Evolutionary conservation across 306 rosid genomes (phyloP), one percentile per base, ranked within the genome.

Genomic region (Sechiopsis laciniata): DNA sequence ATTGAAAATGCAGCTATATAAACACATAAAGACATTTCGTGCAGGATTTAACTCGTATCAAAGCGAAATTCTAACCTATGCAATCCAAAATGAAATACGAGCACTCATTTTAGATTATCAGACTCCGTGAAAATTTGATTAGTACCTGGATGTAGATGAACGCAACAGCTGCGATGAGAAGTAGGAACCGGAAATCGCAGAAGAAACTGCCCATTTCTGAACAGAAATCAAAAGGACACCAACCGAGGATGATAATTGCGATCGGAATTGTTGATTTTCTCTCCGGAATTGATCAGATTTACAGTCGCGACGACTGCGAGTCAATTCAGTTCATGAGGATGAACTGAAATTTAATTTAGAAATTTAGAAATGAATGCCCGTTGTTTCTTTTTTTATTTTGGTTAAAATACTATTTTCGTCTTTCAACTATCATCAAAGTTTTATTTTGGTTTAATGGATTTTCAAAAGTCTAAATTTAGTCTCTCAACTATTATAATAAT

Each of bases 141-240:
- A 22, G 35, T 6, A 92, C 97, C 96, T 93, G 98, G 78, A 93
- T 86, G 71, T 84, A 90, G 94, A 93, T 84, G 88, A 90, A 93
- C 68, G 84, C 87, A 46, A 61, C 84, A 20, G 97, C 94, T 13
- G 97, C 96, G 61, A 90, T 66, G 45, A 93, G 75, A 24, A 93
- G 91, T 63, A 90, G 91, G 75, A 93, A 77, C 65, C 98, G 96
- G 81, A 84, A 93, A 84, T 90, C 98, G 79, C 94, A 90, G 67
- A 83, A 65, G 22, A 84, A n/a, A 68, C 71, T 90, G 37, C 82
- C 89, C 97, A 88, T 90, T 1, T n/a, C 32, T 35, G 63, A 53
- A 48, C 20, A 14, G 2, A 46, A 7, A 68, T 68, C n/a, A 3
- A 22, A 4, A 22, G 51, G 51, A 35, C 15, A 6, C 15, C 73